These are phyloP conservation scores for Colletotrichum euphorbiae DNA, from an alignment of 2,329 filamentous ascomycete species.

Conservation along the genomic window DNA sequence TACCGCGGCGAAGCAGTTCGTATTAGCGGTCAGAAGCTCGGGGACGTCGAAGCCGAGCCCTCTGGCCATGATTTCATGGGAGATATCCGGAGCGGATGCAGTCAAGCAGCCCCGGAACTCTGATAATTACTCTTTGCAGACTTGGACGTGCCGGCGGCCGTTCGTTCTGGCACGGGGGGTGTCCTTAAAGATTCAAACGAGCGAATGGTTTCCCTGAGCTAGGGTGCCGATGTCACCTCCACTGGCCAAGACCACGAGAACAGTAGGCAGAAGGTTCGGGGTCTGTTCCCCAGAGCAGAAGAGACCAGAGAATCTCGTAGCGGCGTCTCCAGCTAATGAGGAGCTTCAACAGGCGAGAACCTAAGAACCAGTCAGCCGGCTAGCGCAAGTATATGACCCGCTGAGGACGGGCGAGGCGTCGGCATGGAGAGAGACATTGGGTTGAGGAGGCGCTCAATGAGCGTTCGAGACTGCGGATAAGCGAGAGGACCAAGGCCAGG, in stretches of 20 bases:
- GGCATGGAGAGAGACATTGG: constrained; percentile 19
- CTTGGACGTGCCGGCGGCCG: background rate
- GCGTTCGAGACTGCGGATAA: background rate
- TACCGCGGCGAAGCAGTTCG: background rate
- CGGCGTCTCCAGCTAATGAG: constrained; percentile 16
- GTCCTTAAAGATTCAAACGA: background rate
- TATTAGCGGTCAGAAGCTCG: constrained; percentile 3
- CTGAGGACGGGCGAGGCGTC: constrained; percentile 29
- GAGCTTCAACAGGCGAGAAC: constrained; percentile 24
- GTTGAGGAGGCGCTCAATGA: constrained; percentile 18
- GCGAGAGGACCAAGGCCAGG: constrained; percentile 11
- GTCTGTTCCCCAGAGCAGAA: too few relatives aligned
- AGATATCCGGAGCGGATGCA: constrained; percentile 2
- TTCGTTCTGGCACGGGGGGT: background rate
- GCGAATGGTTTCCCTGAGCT: background rate
- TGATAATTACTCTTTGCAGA: background rate
- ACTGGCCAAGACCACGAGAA: background rate
- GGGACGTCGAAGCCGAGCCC: background rate
- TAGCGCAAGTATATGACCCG: constrained; percentile 5
- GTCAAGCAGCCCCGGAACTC: background rate
- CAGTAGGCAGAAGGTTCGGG: too few relatives aligned
- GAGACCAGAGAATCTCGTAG: too few relatives aligned
- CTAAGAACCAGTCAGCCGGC: background rate
- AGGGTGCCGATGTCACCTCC: background rate
- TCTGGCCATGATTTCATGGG: background rate